Evolutionary conservation across 306 rosid species (phyloP), one percentile per base, ranked within the genome.

Genomic region (Vicia villosa): DNA sequence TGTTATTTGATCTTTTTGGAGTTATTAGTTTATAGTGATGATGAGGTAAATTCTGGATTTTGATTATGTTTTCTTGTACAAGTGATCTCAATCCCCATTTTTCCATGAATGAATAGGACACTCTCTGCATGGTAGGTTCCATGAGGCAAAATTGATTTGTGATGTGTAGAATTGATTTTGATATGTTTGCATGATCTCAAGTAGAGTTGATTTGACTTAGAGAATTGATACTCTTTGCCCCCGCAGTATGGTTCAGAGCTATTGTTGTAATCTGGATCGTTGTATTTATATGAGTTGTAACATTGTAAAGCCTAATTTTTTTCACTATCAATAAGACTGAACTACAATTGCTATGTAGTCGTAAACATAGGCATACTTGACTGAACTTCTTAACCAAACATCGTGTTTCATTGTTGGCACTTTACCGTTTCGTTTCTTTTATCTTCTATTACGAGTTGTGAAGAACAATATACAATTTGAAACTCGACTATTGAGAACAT

Each of bases 31-130:
- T 40, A 2, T 41, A 17, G 26, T 63, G 37, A 12, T 37, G 68
- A 3, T 6, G 61, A 41, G 54, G 7, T 13, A 6, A 15, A 8
- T 24, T 52, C 24, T 3, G 54, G 26, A 21, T 54, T 58, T 32
- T 70, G 57, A 40, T 59, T 8, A 7, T 38, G 30, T 47, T 66
- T 47, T 47, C 16, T 46, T 57, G 54, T 38, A 54, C 30, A 8
- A 55, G 26, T 32, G n/a, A 68, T 15, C 21, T 5, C 52, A 50
- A 4, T 17, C 28, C 28, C 6, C 28, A 1, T 16, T 49, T 49
- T 8, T 46, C 15, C 19, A 15, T 0, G 14, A 15, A n/a, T n/a
- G 20, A 40, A 10, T 40, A 40, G 43, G 14, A 10, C 13, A 40
- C 14, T 40, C 13, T 40, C 3, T 38, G 42, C 43, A 3, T 40